Evolutionary conservation across 176 grass and related monocot genomes (phyloP), one percentile per base, ranked within the genome.

Genomic region (Phoenix dactylifera): DNA sequence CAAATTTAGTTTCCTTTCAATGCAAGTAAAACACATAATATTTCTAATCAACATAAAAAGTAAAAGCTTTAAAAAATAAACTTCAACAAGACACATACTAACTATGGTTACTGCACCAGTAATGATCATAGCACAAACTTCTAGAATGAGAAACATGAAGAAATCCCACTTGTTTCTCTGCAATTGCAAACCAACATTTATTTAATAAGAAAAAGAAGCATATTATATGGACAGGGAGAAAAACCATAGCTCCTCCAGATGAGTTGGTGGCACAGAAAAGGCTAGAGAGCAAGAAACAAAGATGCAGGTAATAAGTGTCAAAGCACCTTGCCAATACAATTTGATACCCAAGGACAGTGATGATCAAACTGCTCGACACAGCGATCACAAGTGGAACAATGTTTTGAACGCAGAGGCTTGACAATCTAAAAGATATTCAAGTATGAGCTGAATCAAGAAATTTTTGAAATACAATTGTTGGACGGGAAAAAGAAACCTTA

Each of bases 151-250:
- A 83, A 98, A 92, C 87, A 92, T 89, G 74, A 98, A 92, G 73
- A 98, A 98, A 66, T 92, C 93, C 93, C 93, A 89, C 75, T 98
- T 98, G 75, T 98, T 98, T 73, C 72, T 98, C 93, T 98, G 88
- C 76, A 92, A 63, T 80, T 78, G 68, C 55, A 87, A 69, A 55
- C 59, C 75, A 85, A 62, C 75, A 66, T 50, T 68, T 52, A 73
- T 73, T 7, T 64, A 69, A 73, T 26, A 7, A 66, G 64, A 78
- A 32, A 35, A 62, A 35, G 32, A 7, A 35, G 32, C 1, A 9
- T 9, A 6, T 7, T 7, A 35, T 9, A 10, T 35, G 32, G 32
- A 35, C 7, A 7, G 30, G 7, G 32, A 35, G 32, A 35, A 35
- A 28, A 35, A 10, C 32, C 32, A 6, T 35, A 35, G 32, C 10